Evolutionary conservation across 169 alveolate species (phyloP).

Genomic region (Cryptosporidium meleagridis): DNA sequence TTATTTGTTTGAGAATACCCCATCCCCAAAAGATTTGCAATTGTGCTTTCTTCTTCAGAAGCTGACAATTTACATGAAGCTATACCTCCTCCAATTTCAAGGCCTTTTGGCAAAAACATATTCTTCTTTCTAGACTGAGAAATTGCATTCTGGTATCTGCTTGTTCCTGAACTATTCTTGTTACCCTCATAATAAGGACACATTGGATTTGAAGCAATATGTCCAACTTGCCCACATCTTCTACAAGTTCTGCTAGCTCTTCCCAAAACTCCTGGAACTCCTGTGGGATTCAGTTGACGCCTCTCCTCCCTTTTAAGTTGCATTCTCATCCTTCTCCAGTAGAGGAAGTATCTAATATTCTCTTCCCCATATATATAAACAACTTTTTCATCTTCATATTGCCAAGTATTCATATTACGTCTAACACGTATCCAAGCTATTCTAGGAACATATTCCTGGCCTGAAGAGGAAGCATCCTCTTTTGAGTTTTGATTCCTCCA

Average conservation of each 20-base stretch:
- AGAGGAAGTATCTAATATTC: constrained; percentile 80
- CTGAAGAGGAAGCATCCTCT: background rate
- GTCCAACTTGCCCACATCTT: constrained; percentile 88
- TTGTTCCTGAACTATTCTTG: constrained; percentile 48
- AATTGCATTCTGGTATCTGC: constrained; percentile 64
- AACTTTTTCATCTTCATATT: constrained; percentile 83
- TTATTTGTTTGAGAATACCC: constrained; percentile 45
- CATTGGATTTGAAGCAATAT: constrained; percentile 88
- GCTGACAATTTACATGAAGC: constrained; percentile 67
- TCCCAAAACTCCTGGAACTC: constrained; percentile 74
- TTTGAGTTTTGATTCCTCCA: background rate
- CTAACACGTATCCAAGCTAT: constrained; percentile 86
- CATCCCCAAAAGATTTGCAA: constrained; percentile 54
- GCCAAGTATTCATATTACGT: constrained; percentile 82
- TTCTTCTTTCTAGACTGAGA: constrained; percentile 26
- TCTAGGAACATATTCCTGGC: constrained; percentile 82
- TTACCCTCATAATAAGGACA: constrained; percentile 82
- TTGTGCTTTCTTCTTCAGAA: constrained; percentile 59
- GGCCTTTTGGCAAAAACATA: background rate
- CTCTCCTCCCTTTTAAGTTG: constrained; percentile 77
- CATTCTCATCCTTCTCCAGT: constrained; percentile 84
- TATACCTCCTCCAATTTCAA: constrained; percentile 7
- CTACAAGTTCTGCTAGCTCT: constrained; percentile 84
- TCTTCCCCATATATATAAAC: constrained; percentile 87
- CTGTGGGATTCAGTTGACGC: constrained; percentile 70